Evolutionary conservation across 345 rosid species (phyloP).

Genomic region (Cardamine resedifolia): DNA sequence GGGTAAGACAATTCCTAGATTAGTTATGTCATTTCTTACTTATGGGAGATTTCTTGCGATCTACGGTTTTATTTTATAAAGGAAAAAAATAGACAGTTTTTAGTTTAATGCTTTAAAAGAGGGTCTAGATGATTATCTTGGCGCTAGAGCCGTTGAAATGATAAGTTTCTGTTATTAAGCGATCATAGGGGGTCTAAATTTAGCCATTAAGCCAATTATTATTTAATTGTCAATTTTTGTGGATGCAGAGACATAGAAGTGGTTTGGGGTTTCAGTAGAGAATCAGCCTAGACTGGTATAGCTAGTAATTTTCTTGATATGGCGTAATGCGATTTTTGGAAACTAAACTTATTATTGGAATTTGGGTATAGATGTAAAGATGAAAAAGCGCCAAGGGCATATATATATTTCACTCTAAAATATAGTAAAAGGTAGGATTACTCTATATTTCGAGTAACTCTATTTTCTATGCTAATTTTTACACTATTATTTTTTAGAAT

Average conservation of each 20-base stretch:
- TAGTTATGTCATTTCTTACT: neutral
- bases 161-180: neutral
- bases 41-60: neutral
- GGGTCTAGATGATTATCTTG: neutral
- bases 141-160: neutral
- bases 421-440: too few species aligned
- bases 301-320: neutral
- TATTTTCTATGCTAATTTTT: too few species aligned
- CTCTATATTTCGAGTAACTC: too few species aligned
- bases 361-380: neutral
- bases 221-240: neutral
- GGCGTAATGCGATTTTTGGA: neutral
- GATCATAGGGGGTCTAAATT: neutral
- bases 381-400: too few species aligned
- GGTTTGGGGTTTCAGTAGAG: neutral
- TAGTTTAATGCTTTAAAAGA: neutral
- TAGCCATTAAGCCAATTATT: neutral
- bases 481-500: too few species aligned
- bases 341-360: neutral
- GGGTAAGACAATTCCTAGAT: slow-evolving; percentile 26
- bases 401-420: too few species aligned
- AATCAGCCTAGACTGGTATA: neutral
- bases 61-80: neutral
- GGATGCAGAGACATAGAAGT: neutral
- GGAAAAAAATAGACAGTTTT: neutral